Base-by-base conservation (phyloP, 1,284 basidiomycete genomes). In the Ustilago lituana region DNA sequence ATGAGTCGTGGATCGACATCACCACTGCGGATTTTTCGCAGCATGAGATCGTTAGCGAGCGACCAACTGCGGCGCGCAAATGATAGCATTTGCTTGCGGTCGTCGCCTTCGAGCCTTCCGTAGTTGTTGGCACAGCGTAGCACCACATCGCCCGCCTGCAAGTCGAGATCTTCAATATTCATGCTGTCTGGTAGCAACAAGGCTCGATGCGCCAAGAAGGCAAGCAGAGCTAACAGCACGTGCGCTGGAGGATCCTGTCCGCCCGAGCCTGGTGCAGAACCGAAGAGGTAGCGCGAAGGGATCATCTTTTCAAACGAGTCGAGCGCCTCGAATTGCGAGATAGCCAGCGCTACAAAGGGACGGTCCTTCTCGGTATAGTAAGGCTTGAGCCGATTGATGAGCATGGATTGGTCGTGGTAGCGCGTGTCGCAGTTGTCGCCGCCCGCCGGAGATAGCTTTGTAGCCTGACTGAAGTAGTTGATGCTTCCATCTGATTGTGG, bases 31-130 rank as follows among this genome's bases (percentile, higher is more conserved):
- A 76, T 67, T 53, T 68, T 66, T 54, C 59, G 57, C 6, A 76
- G 58, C 57, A 76, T 66, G 11, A 74, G 47, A 27, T 73, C 62
- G 54, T 69, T 67, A 35, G 72, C 63, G 6, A 70, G 47, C n/a
- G 66, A 55, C 70, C 69, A 74, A 32, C 68, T 67, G 24, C 74
- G 60, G n/a, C 74, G 61, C 1, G 71, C 74, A 46, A 76, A 74
- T 9, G 53, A 50, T 23, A 76, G 54, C 68, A 68, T 69, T 45
- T 61, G 59, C 39, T 58, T 63, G 29, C 71, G 71, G 32, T 73
- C 70, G 5, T 70, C 55, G 12, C 69, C 64, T 19, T 65, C 63
- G 22, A 74, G 67, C 4, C 63, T 55, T 47, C 67, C 56, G 23
- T 55, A 61, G 29, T 71, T 62, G 57, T 64, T 60, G 31, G 71